These are phyloP conservation scores for Tolypocladium paradoxum DNA, from an alignment of 2,329 filamentous ascomycete species.

Conservation along the genomic window DNA sequence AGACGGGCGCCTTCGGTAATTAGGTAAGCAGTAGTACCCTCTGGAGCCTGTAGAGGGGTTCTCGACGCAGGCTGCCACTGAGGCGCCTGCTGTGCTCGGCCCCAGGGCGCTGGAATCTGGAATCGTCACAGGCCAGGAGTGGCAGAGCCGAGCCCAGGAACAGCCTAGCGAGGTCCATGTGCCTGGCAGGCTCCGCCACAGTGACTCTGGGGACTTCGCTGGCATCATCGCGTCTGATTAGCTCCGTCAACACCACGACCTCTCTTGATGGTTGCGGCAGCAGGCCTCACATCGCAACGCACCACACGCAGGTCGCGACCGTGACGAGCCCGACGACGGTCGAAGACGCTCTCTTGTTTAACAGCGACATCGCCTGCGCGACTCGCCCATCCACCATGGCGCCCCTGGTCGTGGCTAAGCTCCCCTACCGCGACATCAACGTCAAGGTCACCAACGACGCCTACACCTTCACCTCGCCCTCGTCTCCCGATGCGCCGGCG, in stretches of 20 bases:
- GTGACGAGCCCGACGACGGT: not conserved
- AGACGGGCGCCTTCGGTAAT: not conserved
- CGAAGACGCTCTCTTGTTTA: not conserved
- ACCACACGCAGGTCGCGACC: not conserved
- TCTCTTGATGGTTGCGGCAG: not conserved
- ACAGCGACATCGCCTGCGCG: not conserved
- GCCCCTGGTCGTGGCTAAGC: constrained; percentile 23
- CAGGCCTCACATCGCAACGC: not conserved
- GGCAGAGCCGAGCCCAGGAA: not conserved
- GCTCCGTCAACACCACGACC: not conserved
- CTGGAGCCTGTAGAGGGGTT: not conserved
- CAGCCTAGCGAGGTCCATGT: not conserved
- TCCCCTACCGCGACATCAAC: constrained; percentile 93
- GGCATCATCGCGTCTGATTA: not conserved
- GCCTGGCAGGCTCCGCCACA: not conserved
- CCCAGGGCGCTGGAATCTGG: not conserved
- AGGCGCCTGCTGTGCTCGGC: too few species aligned
- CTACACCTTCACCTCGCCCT: constrained; percentile 95
- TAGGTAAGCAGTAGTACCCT: not conserved
- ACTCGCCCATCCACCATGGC: constrained; percentile 20
- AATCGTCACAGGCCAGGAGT: not conserved
- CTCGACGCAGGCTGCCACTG: too few species aligned
- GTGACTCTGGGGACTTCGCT: not conserved
- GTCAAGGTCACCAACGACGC: constrained; percentile 83
- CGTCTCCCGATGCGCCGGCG: constrained; percentile 77